Base-by-base conservation (phyloP, 1,284 basidiomycete genomes). In the Fomitopsis pinicola region DNA sequence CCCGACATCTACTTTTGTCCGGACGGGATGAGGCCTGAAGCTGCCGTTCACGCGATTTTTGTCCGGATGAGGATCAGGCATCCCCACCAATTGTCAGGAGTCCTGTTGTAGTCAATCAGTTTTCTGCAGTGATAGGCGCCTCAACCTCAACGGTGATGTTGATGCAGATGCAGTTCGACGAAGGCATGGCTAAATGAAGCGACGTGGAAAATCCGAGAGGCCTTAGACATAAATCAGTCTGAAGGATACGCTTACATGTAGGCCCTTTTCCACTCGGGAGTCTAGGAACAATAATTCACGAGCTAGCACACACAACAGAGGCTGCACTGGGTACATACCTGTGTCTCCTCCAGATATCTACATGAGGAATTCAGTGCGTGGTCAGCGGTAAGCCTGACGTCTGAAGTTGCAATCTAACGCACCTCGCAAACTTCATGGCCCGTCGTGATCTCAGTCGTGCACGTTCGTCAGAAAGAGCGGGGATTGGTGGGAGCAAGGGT, bases 181-280 rank as follows among this genome's bases (percentile, higher is more conserved):
- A 5, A n/a, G n/a, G n/a, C n/a, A n/a, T n/a, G n/a, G n/a, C n/a
- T n/a, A n/a, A n/a, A n/a, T 5, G 8, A 33, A 5, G 30, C 8
- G 30, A 33, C 30, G 30, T 22, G 22, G 2, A 22, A 22, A 22
- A 7, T 33, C 30, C 30, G 30, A 33, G 30, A n/a, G n/a, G 4
- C 30, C 30, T 33, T 33, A 2, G 12, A 14, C 38, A 40, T 15
- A 0, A 5, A 38, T 1, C 40, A 55, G 19, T 2, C 1, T 35
- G 36, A 17, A 36, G 5, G 1, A 8, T 28, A 33, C 35, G 70
- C 82, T 62, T 66, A 91, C 91, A 93, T 90, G 72, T 93, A 93
- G 15, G 88, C 90, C 64, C 80, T 86, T 70, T 91, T 88, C 91
- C 91, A 93, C 75, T 93, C 91, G 1, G 89, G 86, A 40, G 82